These are phyloP conservation scores for Amaranthus cruentus DNA, from an alignment of 148 eudicot genomes.

Conservation along the genomic window DNA sequence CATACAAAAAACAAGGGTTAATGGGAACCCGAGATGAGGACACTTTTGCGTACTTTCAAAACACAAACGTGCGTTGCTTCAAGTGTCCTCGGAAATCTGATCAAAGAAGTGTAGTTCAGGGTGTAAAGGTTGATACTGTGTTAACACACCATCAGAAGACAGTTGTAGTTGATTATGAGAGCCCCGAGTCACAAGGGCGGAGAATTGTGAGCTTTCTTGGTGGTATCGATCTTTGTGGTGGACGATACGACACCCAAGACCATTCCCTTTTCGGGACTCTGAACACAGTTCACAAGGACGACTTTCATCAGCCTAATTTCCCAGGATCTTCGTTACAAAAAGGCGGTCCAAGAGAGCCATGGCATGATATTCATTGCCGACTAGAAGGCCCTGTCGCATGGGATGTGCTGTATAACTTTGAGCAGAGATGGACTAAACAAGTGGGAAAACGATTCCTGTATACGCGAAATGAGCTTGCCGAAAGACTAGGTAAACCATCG, in stretches of 20 bases:
- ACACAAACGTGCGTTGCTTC: constrained; percentile 53
- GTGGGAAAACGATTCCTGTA: constrained; percentile 35
- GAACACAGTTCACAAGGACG: constrained; percentile 40
- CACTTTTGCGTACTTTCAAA: constrained; percentile 47
- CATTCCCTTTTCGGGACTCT: constrained; percentile 64
- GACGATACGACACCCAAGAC: constrained; percentile 63
- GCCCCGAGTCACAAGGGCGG: constrained; percentile 35
- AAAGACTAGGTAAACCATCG: constrained; percentile 30
- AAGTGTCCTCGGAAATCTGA: constrained; percentile 59
- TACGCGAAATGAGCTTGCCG: constrained; percentile 35
- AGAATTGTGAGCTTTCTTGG: constrained; percentile 61
- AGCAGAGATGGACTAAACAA: constrained; percentile 80
- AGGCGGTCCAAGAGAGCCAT: constrained; percentile 94
- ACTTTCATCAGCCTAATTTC: constrained; percentile 87
- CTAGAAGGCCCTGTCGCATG: constrained; percentile 84
- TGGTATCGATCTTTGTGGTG: constrained; percentile 87
- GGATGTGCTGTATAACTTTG: constrained; percentile 84
- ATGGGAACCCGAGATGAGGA: constrained; percentile 84
- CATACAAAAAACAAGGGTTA: constrained; percentile 37
- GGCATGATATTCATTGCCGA: constrained; percentile 85
- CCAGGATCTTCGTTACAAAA: constrained; percentile 49
- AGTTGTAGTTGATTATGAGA: constrained; percentile 47
- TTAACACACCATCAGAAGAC: constrained; percentile 90
- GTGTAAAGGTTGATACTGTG: constrained; percentile 45
- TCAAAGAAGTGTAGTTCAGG: constrained; percentile 52